Percentiles rank a stretch among this genome's conserved stretches.
Conservation (phyloP, 1,284 basidiomycete species). For the Malassezia sp. region DNA sequence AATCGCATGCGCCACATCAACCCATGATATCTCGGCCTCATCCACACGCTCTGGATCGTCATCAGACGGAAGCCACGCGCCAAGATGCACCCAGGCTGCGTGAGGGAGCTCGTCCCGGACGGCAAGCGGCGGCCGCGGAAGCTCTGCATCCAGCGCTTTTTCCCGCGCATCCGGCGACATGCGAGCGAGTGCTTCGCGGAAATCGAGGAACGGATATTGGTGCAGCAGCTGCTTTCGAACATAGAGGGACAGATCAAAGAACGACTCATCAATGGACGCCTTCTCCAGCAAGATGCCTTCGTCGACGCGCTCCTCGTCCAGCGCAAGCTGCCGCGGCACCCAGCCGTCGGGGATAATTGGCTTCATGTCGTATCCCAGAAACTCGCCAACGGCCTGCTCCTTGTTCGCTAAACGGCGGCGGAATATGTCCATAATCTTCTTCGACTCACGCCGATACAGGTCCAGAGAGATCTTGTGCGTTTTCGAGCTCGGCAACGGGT, state of each 20-base stretch:
- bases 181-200: slow-evolving; percentile 16
- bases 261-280: slow-evolving; percentile 55
- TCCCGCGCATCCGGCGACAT: neutral
- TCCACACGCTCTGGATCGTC: slow-evolving; percentile 19
- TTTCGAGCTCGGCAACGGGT: slow-evolving; percentile 62
- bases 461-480: slow-evolving; percentile 96
- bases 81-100: slow-evolving; percentile 56
- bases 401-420: slow-evolving; percentile 43
- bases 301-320: slow-evolving; percentile 1
- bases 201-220: slow-evolving; percentile 58
- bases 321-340: slow-evolving; percentile 1
- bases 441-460: slow-evolving; percentile 77
- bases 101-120: slow-evolving; percentile 47
- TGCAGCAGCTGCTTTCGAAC: slow-evolving; percentile 37
- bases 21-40: slow-evolving; percentile 57
- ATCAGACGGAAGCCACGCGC: slow-evolving; percentile 41
- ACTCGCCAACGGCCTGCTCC: slow-evolving; percentile 58
- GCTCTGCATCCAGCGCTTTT: slow-evolving; percentile 59
- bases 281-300: slow-evolving; percentile 45
- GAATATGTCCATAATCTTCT: slow-evolving; percentile 76
- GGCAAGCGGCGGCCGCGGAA: slow-evolving; percentile 62
- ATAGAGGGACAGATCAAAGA: slow-evolving; percentile 42
- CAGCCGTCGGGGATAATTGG: slow-evolving; percentile 5
- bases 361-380: slow-evolving; percentile 53
- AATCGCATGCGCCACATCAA: slow-evolving; percentile 78